Conservation (phyloP, 179 eudicot species). For the Patellifolia procumbens region DNA sequence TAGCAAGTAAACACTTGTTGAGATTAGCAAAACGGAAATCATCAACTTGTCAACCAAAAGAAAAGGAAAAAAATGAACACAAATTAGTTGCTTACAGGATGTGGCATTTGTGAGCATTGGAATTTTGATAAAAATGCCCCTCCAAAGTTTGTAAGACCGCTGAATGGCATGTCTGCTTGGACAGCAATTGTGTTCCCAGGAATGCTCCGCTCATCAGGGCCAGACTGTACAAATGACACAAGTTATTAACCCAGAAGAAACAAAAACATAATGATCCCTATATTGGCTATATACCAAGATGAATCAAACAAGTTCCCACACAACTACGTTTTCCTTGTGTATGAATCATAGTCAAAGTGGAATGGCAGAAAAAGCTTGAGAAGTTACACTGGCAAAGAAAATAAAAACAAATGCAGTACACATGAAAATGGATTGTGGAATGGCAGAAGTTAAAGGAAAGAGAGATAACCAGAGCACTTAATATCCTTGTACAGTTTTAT, state of each 20-base stretch:
- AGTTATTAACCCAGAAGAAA: neutral
- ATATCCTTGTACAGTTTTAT: too few relatives aligned
- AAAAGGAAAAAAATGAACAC: too few relatives aligned
- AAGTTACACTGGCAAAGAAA: too few relatives aligned
- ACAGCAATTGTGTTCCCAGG: constrained; percentile 99
- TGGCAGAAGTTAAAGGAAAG: too few relatives aligned
- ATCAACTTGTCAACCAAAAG: neutral
- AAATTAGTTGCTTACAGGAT: constrained; percentile 56
- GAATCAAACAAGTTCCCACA: too few relatives aligned
- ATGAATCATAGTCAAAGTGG: too few relatives aligned
- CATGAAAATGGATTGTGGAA: too few relatives aligned
- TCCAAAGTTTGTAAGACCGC: constrained; percentile 78
- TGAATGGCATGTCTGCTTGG: constrained; percentile 88
- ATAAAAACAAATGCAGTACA: too few relatives aligned
- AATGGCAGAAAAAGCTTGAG: too few relatives aligned
- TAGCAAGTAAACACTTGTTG: neutral
- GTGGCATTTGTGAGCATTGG: constrained; percentile 96
- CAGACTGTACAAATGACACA: constrained; percentile 56
- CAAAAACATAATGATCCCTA: neutral
- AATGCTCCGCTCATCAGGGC: constrained; percentile 94
- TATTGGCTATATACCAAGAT: too few relatives aligned
- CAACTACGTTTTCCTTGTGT: too few relatives aligned
- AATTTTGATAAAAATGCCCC: constrained; percentile 91
- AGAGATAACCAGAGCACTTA: too few relatives aligned
- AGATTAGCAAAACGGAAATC: neutral